Percentiles rank a stretch among this genome's conserved stretches.
Conservation (phyloP, 176 grass and related monocot genomes). For the Ensete ventricosum region DNA sequence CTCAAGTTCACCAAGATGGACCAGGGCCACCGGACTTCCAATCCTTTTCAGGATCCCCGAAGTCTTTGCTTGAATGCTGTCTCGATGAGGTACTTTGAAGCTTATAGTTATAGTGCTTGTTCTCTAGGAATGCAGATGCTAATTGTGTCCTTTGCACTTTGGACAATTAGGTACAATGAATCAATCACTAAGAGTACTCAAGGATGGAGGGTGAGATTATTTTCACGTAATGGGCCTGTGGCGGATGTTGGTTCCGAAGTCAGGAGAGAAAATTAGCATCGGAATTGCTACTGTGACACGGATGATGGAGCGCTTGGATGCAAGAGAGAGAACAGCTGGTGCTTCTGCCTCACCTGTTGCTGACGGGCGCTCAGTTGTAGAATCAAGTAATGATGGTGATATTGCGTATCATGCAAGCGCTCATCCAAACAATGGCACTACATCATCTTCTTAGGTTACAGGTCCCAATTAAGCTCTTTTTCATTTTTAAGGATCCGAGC, state of each 20-base stretch:
- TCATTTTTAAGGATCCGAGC: neutral
- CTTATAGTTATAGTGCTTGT: neutral
- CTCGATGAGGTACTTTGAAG: conserved; percentile 60
- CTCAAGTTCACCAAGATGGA: conserved; percentile 44
- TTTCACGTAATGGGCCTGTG: conserved; percentile 55
- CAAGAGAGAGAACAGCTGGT: conserved; percentile 45
- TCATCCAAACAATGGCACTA: neutral
- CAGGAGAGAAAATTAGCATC: conserved; percentile 80
- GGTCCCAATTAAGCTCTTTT: neutral
- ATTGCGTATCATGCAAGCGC: neutral
- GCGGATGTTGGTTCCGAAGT: conserved; percentile 95
- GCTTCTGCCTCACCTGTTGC: conserved; percentile 26
- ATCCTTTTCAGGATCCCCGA: conserved; percentile 73
- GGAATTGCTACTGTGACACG: conserved; percentile 84
- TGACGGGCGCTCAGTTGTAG: conserved; percentile 16
- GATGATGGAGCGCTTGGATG: conserved; percentile 90
- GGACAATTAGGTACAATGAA: conserved; percentile 72
- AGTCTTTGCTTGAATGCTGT: conserved; percentile 74
- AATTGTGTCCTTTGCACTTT: neutral
- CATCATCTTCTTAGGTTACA: neutral
- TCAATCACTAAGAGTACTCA: conserved; percentile 89
- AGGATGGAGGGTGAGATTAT: conserved; percentile 87
- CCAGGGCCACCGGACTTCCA: conserved; percentile 71
- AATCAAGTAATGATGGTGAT: conserved; percentile 27
- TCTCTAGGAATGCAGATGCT: neutral